Conservation (phyloP, 2,329 filamentous ascomycete genomes). For the Biscogniauxia mediterranea region DNA sequence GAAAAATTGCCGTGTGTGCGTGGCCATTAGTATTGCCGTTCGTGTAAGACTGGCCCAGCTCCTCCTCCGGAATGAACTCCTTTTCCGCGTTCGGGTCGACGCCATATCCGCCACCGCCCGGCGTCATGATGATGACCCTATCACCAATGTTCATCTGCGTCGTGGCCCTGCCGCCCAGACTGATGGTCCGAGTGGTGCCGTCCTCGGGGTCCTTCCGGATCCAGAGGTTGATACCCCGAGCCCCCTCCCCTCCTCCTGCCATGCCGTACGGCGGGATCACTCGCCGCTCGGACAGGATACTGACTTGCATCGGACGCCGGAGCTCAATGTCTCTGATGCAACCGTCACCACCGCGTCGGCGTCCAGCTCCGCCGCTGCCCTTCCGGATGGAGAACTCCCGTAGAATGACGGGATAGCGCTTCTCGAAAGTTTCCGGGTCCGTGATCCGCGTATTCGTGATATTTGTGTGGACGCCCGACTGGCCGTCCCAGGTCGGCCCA, state of each 20-base stretch:
- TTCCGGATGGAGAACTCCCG: constrained; percentile 59
- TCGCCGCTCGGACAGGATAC: constrained; percentile 67
- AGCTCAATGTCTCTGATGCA: constrained; percentile 71
- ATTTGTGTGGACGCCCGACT: constrained; percentile 66
- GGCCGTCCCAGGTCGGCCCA: constrained; percentile 63
- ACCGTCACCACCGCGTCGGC: constrained; percentile 63
- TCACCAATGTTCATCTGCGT: constrained; percentile 58
- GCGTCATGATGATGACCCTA: constrained; percentile 58
- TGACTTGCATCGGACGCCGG: constrained; percentile 65
- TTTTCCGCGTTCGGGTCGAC: constrained; percentile 6
- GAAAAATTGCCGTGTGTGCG: background rate
- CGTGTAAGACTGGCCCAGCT: background rate
- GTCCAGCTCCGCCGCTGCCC: constrained; percentile 57
- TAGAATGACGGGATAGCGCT: constrained; percentile 66
- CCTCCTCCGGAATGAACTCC: constrained; percentile 8
- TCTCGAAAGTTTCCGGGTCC: constrained; percentile 67
- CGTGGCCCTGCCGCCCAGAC: constrained; percentile 59
- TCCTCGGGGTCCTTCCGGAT: constrained; percentile 35
- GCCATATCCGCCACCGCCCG: constrained; percentile 55
- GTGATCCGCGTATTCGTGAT: constrained; percentile 77
- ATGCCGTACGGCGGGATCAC: constrained; percentile 71
- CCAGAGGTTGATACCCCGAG: constrained; percentile 68
- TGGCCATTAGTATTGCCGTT: background rate
- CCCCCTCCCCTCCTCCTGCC: constrained; percentile 64
- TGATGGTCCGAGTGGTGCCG: constrained; percentile 41